Evolutionary conservation across 257 asterid genomes (phyloP).

Genomic region (Avicennia marina): DNA sequence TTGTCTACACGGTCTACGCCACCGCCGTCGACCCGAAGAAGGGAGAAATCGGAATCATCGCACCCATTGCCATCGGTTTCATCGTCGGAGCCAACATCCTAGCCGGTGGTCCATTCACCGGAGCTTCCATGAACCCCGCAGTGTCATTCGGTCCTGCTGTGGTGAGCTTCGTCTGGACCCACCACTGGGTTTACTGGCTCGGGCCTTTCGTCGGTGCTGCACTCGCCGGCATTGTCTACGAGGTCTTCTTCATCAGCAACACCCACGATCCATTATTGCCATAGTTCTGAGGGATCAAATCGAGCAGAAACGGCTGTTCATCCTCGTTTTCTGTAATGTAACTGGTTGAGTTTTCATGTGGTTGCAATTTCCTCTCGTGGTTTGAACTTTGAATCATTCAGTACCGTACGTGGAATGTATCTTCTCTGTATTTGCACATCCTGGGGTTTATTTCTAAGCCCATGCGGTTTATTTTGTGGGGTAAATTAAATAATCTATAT

Average conservation of each 20-base stretch:
- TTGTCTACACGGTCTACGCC: constrained; percentile 57
- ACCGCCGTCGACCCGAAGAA: constrained; percentile 59
- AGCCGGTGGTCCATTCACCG: constrained; percentile 53
- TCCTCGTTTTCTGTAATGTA: too few relatives aligned
- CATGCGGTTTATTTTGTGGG: too few relatives aligned
- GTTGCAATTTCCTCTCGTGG: too few relatives aligned
- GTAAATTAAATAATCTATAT: too few relatives aligned
- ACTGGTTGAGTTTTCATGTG: too few relatives aligned
- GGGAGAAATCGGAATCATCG: constrained; percentile 47
- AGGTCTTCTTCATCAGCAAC: constrained; percentile 41
- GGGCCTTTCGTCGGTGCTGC: constrained; percentile 49
- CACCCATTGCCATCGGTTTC: constrained; percentile 49
- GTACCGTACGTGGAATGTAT: too few relatives aligned
- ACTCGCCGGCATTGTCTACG: constrained; percentile 41
- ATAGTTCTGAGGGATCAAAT: too few relatives aligned
- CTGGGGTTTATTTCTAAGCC: too few relatives aligned
- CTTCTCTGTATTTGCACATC: too few relatives aligned
- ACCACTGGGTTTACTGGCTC: constrained; percentile 62
- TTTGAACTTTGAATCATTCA: too few relatives aligned
- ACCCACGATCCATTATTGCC: constrained; percentile 41
- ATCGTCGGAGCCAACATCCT: constrained; percentile 54
- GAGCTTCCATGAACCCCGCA: constrained; percentile 62
- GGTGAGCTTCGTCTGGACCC: constrained; percentile 26
- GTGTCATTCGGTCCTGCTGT: constrained; percentile 44
- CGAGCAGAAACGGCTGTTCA: too few relatives aligned